phyloP scores from a whole-genome alignment of 495 filamentous ascomycete species.

The Lichenothelia convexa region DNA sequence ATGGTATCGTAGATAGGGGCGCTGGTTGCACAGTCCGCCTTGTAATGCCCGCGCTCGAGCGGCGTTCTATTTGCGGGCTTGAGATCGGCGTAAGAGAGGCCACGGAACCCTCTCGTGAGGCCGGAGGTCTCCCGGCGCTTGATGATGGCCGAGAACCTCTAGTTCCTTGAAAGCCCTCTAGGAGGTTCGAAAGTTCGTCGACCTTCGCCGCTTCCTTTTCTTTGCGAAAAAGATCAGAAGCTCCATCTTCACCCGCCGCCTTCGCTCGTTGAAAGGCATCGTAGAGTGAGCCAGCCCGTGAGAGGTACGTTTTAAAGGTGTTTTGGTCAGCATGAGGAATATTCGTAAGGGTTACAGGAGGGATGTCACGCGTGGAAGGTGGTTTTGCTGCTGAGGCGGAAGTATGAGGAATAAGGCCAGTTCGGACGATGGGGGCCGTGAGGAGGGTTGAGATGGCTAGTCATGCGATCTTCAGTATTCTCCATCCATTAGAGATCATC shows the following conservation, averaged over 20 bases:
- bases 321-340: constrained; percentile 64
- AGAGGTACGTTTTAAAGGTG: constrained; percentile 67
- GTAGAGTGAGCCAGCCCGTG: constrained; percentile 63
- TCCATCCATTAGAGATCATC: no score
- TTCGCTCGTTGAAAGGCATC: constrained; percentile 67
- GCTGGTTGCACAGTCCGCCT: constrained; percentile 43
- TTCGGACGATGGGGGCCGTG: constrained; percentile 77
- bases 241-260: constrained; percentile 39
- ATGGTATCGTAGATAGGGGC: constrained; percentile 78
- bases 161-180: no score
- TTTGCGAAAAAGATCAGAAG: constrained; percentile 17
- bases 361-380: constrained; percentile 83
- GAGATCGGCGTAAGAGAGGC: constrained; percentile 29
- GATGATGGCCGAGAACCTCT: constrained; percentile 9
- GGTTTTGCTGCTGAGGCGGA: constrained; percentile 52
- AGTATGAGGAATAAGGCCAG: constrained; percentile 61
- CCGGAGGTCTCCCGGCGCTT: constrained; percentile 1
- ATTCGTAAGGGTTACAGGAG: constrained; percentile 81
- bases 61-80: constrained; percentile 25
- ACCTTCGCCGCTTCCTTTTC: constrained; percentile 26
- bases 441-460: constrained; percentile 82
- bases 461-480: no score
- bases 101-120: constrained; percentile 12
- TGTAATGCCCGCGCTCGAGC: constrained; percentile 32
- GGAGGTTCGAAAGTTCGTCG: constrained; percentile 31